A percentile compares a stretch with the other conserved stretches of the same genome.
Conservation (phyloP, 2,329 filamentous ascomycete genomes). For the Fusarium longipes region DNA sequence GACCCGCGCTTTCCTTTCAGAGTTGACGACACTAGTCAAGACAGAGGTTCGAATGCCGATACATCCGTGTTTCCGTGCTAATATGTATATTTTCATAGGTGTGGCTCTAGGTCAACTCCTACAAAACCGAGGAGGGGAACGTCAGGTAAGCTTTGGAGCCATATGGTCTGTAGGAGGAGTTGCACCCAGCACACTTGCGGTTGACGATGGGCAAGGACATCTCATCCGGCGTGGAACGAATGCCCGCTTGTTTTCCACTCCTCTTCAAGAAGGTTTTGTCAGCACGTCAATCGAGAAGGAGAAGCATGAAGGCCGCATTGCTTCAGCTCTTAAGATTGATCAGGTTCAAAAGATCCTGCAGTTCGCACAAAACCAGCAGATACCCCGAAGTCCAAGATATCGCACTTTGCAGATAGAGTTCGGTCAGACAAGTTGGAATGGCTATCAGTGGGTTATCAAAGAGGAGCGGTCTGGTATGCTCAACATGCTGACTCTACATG, state of each 20-base stretch:
- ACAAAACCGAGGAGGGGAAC: slow-evolving; percentile 44
- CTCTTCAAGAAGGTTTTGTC: slow-evolving; percentile 57
- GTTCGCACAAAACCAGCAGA: slow-evolving; percentile 52
- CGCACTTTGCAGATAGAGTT: slow-evolving; percentile 1
- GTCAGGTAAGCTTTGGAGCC: slow-evolving; percentile 72
- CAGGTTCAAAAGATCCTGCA: slow-evolving; percentile 73
- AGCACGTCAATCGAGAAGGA: slow-evolving; percentile 70
- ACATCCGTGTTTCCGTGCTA: slow-evolving; percentile 1
- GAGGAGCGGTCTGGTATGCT: slow-evolving; percentile 27
- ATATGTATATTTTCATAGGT: slow-evolving; percentile 24
- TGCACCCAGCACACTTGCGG: slow-evolving; percentile 64
- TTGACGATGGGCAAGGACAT: slow-evolving; percentile 72
- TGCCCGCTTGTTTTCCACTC: slow-evolving; percentile 72
- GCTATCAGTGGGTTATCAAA: slow-evolving; percentile 41
- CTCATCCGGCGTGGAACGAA: slow-evolving; percentile 77
- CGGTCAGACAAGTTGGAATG: slow-evolving; percentile 43
- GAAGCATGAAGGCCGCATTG: slow-evolving; percentile 79
- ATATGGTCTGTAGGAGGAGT: slow-evolving; percentile 84
- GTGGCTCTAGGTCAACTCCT: slow-evolving; percentile 44
- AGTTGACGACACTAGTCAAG: slow-evolving; percentile 25
- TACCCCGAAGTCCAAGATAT: slow-evolving; percentile 11
- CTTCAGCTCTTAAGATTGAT: slow-evolving; percentile 84
- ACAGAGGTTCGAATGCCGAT: slow-evolving; percentile 25
- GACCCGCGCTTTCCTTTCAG: slow-evolving; percentile 28
- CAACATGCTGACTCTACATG: not conserved